Base-by-base conservation (phyloP, 2,329 filamentous ascomycete species). In the Cercospora citrullina region DNA sequence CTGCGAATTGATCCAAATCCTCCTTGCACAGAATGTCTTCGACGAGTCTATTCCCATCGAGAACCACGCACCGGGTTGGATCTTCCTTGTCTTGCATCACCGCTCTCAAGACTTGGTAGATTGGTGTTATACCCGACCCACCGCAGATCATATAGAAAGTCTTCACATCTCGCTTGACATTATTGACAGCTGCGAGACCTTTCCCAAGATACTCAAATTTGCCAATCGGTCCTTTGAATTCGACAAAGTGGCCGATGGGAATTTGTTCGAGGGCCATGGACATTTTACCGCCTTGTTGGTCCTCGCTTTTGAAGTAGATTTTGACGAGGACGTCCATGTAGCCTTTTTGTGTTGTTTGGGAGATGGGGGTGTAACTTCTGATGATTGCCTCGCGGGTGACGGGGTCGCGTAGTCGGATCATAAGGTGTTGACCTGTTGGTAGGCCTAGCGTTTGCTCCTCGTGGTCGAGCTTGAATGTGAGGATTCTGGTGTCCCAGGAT, bases 121-220 rank as follows among this genome's bases (percentile, higher is more conserved):
- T 91, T 0, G 94, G 94, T n/a, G 94, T 97, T 75, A 97, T 91
- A 0, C 94, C 94, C n/a, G 88, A 92, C 5, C 94, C 94, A 14
- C 87, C 94, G 73, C 92, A 95, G 33, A 97, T 89, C 93, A 97
- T 96, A 76, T 91, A 83, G 78, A 97, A 92, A 12, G 85, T 86
- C 63, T 85, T 86, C 1, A 96, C 86, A 0, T 73, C 79, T 9
- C 89, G 82, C 66, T 83, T 45, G 21, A 82, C 84, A 0, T 86
- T 86, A 33, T 86, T 86, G 51, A 96, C 80, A 0, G 81, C 76
- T 73, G 91, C 92, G 1, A 79, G 70, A 0, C 93, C 93, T 0
- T 82, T 80, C 0, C 91, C 90, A 0, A 89, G 81, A 74, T 97
- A 97, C 74, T 91, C 87, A 71, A 97, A 94, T 73, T 92, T 92